phyloP scores from a whole-genome alignment of 352 stramenopile species.

The Phytopythium delawarense region DNA sequence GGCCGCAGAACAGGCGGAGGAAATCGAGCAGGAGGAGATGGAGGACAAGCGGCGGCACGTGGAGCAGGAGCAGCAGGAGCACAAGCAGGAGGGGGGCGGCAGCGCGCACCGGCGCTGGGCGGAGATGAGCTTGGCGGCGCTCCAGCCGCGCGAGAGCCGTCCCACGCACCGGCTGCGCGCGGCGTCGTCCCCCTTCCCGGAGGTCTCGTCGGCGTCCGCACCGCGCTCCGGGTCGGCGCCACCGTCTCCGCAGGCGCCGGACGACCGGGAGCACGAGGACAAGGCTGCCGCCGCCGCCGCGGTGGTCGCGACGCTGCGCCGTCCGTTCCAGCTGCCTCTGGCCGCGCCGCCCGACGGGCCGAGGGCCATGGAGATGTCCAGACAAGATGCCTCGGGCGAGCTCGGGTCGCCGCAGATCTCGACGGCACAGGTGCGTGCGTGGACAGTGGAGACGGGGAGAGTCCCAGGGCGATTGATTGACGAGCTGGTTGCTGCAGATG shows the following conservation, averaged over 20 bases:
- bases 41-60: conserved; percentile 2
- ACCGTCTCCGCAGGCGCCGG: not conserved
- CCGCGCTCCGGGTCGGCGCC: not conserved
- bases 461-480: not conserved
- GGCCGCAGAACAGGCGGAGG: no score
- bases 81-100: conserved; percentile 1
- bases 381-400: not conserved
- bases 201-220: not conserved
- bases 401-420: not conserved
- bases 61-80: not conserved
- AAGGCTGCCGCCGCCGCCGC: not conserved
- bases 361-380: not conserved
- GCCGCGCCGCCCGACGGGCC: not conserved
- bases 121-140: not conserved
- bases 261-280: not conserved
- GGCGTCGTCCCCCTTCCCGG: not conserved
- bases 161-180: not conserved
- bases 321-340: not conserved
- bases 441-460: not conserved
- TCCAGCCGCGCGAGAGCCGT: not conserved
- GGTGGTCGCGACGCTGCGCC: not conserved
- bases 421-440: not conserved
- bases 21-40: not conserved
- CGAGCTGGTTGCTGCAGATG: not conserved
- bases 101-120: not conserved